Evolutionary conservation across 1,284 basidiomycete species (phyloP).

Genomic region (Serendipita sp.): DNA sequence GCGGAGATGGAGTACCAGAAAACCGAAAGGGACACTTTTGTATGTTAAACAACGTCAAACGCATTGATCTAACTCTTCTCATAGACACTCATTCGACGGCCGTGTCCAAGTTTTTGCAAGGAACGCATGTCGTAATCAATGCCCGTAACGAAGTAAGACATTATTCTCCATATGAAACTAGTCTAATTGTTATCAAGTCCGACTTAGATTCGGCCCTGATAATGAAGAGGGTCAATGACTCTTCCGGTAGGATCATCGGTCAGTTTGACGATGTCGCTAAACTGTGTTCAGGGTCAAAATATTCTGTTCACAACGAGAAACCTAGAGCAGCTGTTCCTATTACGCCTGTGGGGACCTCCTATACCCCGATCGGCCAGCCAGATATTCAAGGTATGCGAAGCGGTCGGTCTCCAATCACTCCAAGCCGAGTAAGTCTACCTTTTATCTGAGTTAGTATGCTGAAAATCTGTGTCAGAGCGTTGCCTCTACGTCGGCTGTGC

Average conservation of each 20-base stretch:
- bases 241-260: slow-evolving; percentile 52
- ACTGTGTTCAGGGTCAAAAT: slow-evolving; percentile 47
- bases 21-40: slow-evolving; percentile 84
- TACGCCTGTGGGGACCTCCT: slow-evolving; percentile 55
- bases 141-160: slow-evolving; percentile 72
- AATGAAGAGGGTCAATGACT: slow-evolving; percentile 77
- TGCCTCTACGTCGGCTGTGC: background rate
- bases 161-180: slow-evolving; percentile 6
- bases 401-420: slow-evolving; percentile 15
- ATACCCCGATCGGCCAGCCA: slow-evolving; percentile 54
- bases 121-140: slow-evolving; percentile 80
- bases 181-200: slow-evolving; percentile 29
- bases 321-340: slow-evolving; percentile 54
- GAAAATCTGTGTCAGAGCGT: background rate
- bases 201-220: slow-evolving; percentile 72
- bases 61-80: slow-evolving; percentile 3
- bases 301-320: slow-evolving; percentile 60
- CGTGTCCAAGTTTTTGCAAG: slow-evolving; percentile 71
- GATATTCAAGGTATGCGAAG: slow-evolving; percentile 47
- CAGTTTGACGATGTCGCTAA: background rate
- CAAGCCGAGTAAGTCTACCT: slow-evolving; percentile 13
- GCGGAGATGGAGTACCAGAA: slow-evolving; percentile 91
- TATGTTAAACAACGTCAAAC: slow-evolving; percentile 17
- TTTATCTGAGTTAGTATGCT: background rate
- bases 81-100: slow-evolving; percentile 65